Percentiles rank a stretch among this genome's conserved stretches.
These are phyloP conservation scores for Artemisia argyi DNA, from an alignment of 129 eudicot genomes.

Conservation along the genomic window DNA sequence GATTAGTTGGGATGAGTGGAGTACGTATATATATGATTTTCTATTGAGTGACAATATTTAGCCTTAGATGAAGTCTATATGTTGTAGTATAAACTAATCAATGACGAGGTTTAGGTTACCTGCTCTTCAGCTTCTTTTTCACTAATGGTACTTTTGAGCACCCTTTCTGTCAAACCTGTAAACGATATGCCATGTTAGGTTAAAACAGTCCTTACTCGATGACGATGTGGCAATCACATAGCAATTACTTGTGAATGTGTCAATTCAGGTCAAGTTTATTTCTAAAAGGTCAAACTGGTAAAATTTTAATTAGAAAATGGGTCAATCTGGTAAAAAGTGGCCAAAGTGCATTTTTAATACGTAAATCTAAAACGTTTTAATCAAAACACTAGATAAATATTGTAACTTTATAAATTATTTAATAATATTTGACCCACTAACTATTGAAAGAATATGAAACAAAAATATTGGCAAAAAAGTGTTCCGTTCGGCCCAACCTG, in stretches of 20 bases:
- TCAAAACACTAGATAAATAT: not conserved
- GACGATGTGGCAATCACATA: not conserved
- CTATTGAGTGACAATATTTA: too few species aligned
- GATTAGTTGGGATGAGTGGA: too few species aligned
- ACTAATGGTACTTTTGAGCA: constrained; percentile 68
- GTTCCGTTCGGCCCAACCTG: too few species aligned
- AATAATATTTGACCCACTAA: too few species aligned
- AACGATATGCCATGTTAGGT: constrained; percentile 1
- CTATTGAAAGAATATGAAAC: too few species aligned
- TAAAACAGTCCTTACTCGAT: not conserved
- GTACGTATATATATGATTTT: too few species aligned
- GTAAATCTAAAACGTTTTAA: not conserved
- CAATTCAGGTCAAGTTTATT: too few species aligned
- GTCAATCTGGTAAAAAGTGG: too few species aligned
- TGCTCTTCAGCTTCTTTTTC: constrained; percentile 89
- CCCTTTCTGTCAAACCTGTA: constrained; percentile 81
- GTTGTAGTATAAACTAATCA: not conserved
- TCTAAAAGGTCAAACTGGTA: too few species aligned
- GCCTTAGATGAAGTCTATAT: not conserved
- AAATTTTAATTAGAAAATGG: too few species aligned
- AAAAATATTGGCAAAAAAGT: too few species aligned
- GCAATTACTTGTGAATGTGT: not conserved
- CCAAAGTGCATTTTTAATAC: not conserved
- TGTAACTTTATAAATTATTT: too few species aligned
- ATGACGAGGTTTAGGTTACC: constrained; percentile 37